A percentile compares a stretch with the other conserved stretches of the same genome.
Conservation (phyloP, 2,329 filamentous ascomycete genomes). For the Xylariaceae sp. region DNA sequence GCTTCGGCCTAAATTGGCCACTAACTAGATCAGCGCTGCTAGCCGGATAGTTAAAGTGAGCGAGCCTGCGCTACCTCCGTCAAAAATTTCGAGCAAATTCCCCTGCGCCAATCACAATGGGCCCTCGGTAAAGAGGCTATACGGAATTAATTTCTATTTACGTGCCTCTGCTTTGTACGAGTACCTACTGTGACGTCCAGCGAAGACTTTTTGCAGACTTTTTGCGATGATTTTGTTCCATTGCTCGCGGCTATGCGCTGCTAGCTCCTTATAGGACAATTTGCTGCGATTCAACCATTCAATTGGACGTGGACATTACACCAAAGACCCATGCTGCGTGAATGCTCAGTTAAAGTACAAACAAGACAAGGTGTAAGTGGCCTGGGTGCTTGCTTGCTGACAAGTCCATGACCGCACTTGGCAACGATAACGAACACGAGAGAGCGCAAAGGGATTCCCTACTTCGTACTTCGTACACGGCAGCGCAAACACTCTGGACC, state of each 20-base stretch:
- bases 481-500: neutral
- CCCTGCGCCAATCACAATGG: neutral
- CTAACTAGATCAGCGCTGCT: neutral
- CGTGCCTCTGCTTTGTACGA: too few species aligned
- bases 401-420: neutral
- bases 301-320: too few species aligned
- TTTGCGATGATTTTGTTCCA: too few species aligned
- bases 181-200: too few species aligned
- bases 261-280: too few species aligned
- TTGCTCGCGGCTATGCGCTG: neutral
- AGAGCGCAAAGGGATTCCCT: neutral
- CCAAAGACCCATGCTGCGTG: neutral
- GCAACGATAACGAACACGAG: neutral
- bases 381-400: neutral
- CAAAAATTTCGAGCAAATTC: neutral
- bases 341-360: neutral
- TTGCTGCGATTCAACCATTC: too few species aligned
- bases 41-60: neutral
- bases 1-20: neutral
- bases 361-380: neutral
- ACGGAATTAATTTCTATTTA: neutral
- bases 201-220: too few species aligned
- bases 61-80: neutral
- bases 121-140: neutral
- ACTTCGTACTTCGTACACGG: neutral